Conservation (phyloP, 768 basidiomycete species). For the Kwoniella sp. region DNA sequence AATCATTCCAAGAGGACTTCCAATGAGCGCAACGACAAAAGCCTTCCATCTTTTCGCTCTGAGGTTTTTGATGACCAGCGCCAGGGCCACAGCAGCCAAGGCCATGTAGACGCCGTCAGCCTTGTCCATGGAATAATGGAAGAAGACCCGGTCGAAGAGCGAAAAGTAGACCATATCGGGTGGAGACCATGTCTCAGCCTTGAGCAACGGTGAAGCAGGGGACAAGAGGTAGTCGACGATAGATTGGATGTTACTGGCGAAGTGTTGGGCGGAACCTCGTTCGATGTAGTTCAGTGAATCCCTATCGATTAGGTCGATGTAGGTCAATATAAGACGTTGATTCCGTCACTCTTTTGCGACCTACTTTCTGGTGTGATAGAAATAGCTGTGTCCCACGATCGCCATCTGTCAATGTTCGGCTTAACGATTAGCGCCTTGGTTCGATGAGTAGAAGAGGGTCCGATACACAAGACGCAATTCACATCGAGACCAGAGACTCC, state of each 20-base stretch:
- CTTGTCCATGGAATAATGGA: conserved; percentile 69
- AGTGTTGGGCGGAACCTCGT: conserved; percentile 81
- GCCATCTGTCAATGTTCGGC: no score
- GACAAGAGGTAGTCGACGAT: conserved; percentile 75
- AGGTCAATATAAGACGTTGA: conserved; percentile 5
- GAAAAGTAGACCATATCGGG: conserved; percentile 70
- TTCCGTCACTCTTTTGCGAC: conserved; percentile 12
- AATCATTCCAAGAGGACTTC: conserved; percentile 61
- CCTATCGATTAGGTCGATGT: conserved; percentile 33
- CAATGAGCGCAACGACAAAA: conserved; percentile 59
- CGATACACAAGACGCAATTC: no score
- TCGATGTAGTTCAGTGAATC: conserved; percentile 84
- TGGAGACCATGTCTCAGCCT: conserved; percentile 63
- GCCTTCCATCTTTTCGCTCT: conserved; percentile 38
- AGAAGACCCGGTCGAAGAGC: conserved; percentile 67
- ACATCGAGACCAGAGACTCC: conserved; percentile 90
- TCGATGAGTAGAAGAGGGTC: no score
- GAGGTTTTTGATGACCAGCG: conserved; percentile 57
- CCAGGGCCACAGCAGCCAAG: conserved; percentile 58
- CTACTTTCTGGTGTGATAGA: conserved; percentile 89
- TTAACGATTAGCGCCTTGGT: no score
- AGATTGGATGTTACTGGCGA: conserved; percentile 84
- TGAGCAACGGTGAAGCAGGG: conserved; percentile 58
- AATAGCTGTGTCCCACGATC: conserved; percentile 81
- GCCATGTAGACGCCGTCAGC: conserved; percentile 68